Evolutionary conservation across 768 basidiomycete species (phyloP), one percentile per base, ranked within the genome.

Genomic region (Mycena rebaudengoi): DNA sequence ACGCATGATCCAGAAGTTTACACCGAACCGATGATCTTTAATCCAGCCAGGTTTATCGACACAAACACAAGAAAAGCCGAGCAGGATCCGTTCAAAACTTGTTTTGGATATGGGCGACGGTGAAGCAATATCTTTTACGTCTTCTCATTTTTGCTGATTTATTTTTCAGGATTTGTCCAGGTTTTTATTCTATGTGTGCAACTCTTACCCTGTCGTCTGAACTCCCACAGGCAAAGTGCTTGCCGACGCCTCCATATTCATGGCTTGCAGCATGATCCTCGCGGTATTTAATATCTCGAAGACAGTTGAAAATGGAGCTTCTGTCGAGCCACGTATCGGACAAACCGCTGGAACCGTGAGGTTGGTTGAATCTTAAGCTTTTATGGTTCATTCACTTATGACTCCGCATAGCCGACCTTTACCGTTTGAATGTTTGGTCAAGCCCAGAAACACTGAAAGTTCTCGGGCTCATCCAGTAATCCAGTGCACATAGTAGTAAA

Each of bases 81-180:
- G 44, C 35, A 29, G 4, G 80, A 82, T 64, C 76, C 80, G 2
- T 73, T 75, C 14, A 71, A 70, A 8, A 71, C 79, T 28, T 78
- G 78, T 48, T 85, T 84, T 55, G 84, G 84, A 4, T 85, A 81
- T 54, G 84, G 85, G 23, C 67, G 84, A 67, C 73, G 84, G 73
- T 72, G 26, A 32, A 49, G 25, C 8, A 25, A 33, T 23, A 25
- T 41, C 8, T 6, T 16, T 23, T 12, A 28, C 32, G 7, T 20
- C 48, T 12, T 51, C 16, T 41, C 7, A 60, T 14, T 30, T 13
- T 14, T 5, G 28, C n/a, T 13, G 8, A n/a, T 8, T 18, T 46
- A 23, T 26, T 12, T 37, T 20, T 30, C 32, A 63, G 54, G 2
- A 57, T 63, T 12, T 63, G 61, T 21, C 37, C 61, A 18, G 61